Base-by-base conservation (phyloP, 208 protist genomes). In the Trypanosoma rangeli region DNA sequence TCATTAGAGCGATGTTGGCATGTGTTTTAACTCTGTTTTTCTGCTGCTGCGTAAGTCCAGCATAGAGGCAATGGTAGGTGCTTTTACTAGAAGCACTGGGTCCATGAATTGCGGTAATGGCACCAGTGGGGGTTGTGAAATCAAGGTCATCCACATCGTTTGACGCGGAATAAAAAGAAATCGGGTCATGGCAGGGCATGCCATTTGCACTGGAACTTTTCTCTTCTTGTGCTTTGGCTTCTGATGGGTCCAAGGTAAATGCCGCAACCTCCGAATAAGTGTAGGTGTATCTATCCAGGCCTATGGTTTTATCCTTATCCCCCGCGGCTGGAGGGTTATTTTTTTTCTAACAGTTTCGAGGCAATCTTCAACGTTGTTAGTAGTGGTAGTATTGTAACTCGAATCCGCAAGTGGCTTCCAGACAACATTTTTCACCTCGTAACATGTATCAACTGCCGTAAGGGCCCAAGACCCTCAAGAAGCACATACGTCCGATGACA, bases 41-140 rank as follows among this genome's bases (percentile, higher is more conserved):
- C 33, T 79, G 75, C 10, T 86, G 84, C 8, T 72, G 67, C 44
- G 86, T 68, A 48, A 94, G 66, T 10, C 86, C 79, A 39, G 74
- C 76, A 22, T 92, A 59, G 20, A 94, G 70, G 13, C 86, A 79
- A 31, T 92, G 78, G 56, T 73, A 88, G 12, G 89, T 92, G 65
- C 84, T 91, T 75, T 94, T 94, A 15, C 89, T 86, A 60, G 73
- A 92, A 10, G 86, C 89, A 52, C 89, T 94, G 9, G 84, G 82
- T 3, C 86, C 89, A 63, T 86, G 90, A 13, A 94, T 72, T 0
- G 76, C 80, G 0, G 83, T 92, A 68, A 94, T 92, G 3, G 49
- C 61, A 9, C 81, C 69, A 9, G 78, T 52, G 5, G 31, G 50
- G 3, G 78, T 83, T 5, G 52, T 62, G 48, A 89, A 74, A 28